A percentile compares a stretch with the other conserved stretches of the same genome.
phyloP scores from a whole-genome alignment of 192 early-diverging fungal genomes.

The Ambispora gerdemannii region DNA sequence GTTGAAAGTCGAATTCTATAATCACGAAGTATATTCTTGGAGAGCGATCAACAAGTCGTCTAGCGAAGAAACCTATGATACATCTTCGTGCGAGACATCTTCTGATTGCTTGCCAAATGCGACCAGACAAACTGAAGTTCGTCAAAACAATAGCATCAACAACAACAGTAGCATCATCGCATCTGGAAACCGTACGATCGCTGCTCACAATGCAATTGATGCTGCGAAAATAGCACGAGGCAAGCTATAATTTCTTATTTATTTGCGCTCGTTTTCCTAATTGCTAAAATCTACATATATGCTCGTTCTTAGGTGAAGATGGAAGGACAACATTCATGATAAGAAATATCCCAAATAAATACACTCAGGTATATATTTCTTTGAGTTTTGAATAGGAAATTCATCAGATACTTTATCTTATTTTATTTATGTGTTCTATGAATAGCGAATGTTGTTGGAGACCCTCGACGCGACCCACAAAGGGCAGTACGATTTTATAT shows the following conservation, averaged over 20 bases:
- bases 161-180: slow-evolving; percentile 5
- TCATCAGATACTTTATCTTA: no score
- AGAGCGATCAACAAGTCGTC: not conserved
- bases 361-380: slow-evolving; percentile 63
- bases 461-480: slow-evolving; percentile 70
- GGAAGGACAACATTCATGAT: slow-evolving; percentile 82
- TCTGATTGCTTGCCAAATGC: not conserved
- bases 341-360: slow-evolving; percentile 85
- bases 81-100: not conserved
- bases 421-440: no score
- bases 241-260: not conserved
- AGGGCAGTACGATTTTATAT: slow-evolving; percentile 70
- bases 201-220: slow-evolving; percentile 16
- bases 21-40: slow-evolving; percentile 32
- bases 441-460: slow-evolving; percentile 73
- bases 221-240: not conserved
- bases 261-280: slow-evolving; percentile 3
- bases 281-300: slow-evolving; percentile 26
- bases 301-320: slow-evolving; percentile 59
- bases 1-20: slow-evolving; percentile 28
- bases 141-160: not conserved
- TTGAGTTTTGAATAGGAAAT: no score
- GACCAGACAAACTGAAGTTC: not conserved
- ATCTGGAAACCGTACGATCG: slow-evolving; percentile 5
- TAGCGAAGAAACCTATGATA: not conserved